Conservation (phyloP, 306 rosid species). For the Pyrus pyrifolia region DNA sequence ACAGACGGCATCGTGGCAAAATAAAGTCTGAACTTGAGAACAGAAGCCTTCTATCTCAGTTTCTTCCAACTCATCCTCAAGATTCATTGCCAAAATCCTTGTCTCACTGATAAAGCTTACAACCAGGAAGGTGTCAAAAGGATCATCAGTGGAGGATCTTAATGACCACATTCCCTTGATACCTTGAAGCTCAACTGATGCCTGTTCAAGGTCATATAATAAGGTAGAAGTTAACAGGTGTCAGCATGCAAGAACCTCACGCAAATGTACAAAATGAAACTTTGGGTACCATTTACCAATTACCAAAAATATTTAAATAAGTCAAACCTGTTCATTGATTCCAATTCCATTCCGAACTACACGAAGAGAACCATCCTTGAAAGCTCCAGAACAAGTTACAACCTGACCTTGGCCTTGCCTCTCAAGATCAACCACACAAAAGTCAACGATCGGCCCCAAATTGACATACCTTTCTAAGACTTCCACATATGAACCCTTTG, state of each 20-base stretch:
- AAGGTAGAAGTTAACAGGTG: not conserved
- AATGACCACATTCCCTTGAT: slow-evolving; percentile 99
- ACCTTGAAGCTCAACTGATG: slow-evolving; percentile 98
- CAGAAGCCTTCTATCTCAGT: slow-evolving; percentile 93
- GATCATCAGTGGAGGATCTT: slow-evolving; percentile 90
- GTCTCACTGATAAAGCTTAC: slow-evolving; percentile 97
- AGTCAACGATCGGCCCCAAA: slow-evolving; percentile 96
- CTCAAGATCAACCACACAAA: slow-evolving; percentile 97
- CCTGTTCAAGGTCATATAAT: slow-evolving; percentile 41
- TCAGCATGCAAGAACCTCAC: not conserved
- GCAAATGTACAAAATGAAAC: not conserved
- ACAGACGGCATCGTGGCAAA: slow-evolving; percentile 88
- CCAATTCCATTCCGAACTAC: slow-evolving; percentile 91
- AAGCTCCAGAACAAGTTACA: slow-evolving; percentile 99
- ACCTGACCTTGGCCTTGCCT: slow-evolving; percentile 99
- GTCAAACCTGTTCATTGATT: slow-evolving; percentile 85
- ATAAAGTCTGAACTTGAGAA: slow-evolving; percentile 88
- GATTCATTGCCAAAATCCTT: slow-evolving; percentile 91
- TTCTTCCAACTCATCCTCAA: slow-evolving; percentile 93
- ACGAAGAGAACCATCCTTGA: slow-evolving; percentile 98
- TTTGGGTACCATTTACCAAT: not conserved
- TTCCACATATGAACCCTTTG: slow-evolving; percentile 92
- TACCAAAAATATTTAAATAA: not conserved
- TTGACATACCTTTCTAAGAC: slow-evolving; percentile 88
- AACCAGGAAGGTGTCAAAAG: slow-evolving; percentile 82